Evolutionary conservation across 208 protist species (phyloP).

Genomic region (Trichomonas vaginalis): DNA sequence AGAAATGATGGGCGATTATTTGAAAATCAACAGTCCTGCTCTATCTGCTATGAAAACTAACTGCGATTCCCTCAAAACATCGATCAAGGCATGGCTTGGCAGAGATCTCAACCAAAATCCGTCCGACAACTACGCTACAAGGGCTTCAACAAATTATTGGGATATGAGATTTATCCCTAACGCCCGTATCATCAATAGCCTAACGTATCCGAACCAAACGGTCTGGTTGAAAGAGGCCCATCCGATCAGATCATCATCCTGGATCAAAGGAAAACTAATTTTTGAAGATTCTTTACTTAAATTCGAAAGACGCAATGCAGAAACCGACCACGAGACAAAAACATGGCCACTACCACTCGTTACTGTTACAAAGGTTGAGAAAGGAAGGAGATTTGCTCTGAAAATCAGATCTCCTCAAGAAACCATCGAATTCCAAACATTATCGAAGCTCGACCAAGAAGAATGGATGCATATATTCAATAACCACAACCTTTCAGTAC

Average conservation of each 20-base stretch:
- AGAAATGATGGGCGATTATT: neutral
- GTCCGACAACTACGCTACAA: neutral
- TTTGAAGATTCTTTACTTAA: neutral
- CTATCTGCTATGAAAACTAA: neutral
- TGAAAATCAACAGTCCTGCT: neutral
- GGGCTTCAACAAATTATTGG: neutral
- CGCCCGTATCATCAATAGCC: neutral
- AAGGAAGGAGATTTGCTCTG: neutral
- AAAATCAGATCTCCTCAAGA: neutral
- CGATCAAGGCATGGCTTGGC: neutral
- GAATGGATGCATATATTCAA: neutral
- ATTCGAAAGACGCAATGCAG: neutral
- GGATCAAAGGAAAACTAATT: neutral
- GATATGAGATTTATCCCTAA: neutral
- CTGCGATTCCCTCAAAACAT: neutral
- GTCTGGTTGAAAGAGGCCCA: neutral
- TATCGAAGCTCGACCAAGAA: neutral
- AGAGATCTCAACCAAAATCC: neutral
- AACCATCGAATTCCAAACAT: neutral
- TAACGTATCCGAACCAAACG: neutral
- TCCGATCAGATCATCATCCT: neutral
- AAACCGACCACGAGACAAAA: neutral
- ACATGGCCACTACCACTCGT: neutral
- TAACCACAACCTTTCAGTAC: neutral
- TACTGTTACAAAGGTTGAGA: neutral